Conservation (phyloP, 768 basidiomycete genomes). For the Podaxis sp. region DNA sequence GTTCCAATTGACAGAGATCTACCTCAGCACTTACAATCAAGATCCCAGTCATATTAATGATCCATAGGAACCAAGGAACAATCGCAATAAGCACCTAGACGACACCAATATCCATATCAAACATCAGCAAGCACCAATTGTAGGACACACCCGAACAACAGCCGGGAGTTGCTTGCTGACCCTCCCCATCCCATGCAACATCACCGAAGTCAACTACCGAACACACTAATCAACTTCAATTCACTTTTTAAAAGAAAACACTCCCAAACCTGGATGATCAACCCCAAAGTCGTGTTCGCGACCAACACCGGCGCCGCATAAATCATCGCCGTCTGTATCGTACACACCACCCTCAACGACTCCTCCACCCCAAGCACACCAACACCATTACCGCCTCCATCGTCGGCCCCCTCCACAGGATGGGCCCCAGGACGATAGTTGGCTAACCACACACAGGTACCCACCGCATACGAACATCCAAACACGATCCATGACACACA, state of each 20-base stretch:
- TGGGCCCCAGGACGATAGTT: too few species aligned
- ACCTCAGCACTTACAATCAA: not conserved
- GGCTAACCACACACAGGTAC: not conserved
- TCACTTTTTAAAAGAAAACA: not conserved
- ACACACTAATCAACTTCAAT: not conserved
- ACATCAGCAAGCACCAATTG: not conserved
- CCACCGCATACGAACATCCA: conserved; percentile 1
- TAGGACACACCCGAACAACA: not conserved
- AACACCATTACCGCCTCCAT: not conserved
- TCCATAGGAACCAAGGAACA: conserved; percentile 5
- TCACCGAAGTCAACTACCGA: not conserved
- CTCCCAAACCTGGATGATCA: conserved; percentile 4
- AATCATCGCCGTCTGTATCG: conserved; percentile 1
- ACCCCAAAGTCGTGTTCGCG: conserved; percentile 2
- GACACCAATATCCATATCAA: not conserved
- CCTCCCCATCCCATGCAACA: not conserved
- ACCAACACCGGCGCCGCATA: conserved; percentile 5
- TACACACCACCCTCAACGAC: not conserved
- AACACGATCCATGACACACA: conserved; percentile 1
- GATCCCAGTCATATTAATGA: not conserved
- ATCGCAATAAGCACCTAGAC: not conserved
- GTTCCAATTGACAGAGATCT: not conserved
- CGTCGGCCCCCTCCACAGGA: not conserved
- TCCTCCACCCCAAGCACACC: not conserved
- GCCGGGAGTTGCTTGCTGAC: not conserved